Base-by-base conservation (phyloP, 768 basidiomycete genomes). In the Leccinum sublutescens region DNA sequence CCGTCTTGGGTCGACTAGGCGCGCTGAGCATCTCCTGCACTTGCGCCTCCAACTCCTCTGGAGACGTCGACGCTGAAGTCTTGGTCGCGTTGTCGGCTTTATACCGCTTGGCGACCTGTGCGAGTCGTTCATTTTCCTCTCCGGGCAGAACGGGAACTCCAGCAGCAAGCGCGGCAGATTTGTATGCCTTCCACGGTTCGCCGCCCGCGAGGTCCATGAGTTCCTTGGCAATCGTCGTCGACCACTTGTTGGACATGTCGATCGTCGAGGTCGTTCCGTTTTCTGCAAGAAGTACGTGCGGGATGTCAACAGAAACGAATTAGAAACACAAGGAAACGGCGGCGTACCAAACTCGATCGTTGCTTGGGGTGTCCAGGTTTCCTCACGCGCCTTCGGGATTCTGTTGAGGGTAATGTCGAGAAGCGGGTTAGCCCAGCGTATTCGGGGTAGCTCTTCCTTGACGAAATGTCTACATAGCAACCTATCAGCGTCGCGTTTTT, bases 371-470 rank as follows among this genome's bases (percentile, higher is more conserved):
- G 76, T 76, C 87, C 84, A 89, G 1, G 64, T 68, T 17, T 87
- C 86, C 19, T 80, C 72, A 55, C 74, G 71, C 10, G 78, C 74
- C 72, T 89, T 89, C 33, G 72, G 75, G 48, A 79, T 72, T 59
- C 79, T 85, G 62, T 80, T 78, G 0, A 91, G 82, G 33, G 80
- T 74, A 36, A 93, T 85, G 31, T 81, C 76, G 25, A 93, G 65
- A 8, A 77, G 70, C 0, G 91, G 90, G 65, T 93, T 93, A 1
- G 84, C 86, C 71, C 83, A 91, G 11, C 84, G 86, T 77, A 93
- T 88, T 31, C 88, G 79, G 1, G 88, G 89, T 0, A 93, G 74
- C n/a, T 89, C 80, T 43, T 93, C 85, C 68, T 88, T 89, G 40
- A 88, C 80, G 62, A 93, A 93, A 76, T 91, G 85, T 49, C 91